phyloP scores from a whole-genome alignment of 1,284 basidiomycete genomes.

The Sporisorium reilianum region DNA sequence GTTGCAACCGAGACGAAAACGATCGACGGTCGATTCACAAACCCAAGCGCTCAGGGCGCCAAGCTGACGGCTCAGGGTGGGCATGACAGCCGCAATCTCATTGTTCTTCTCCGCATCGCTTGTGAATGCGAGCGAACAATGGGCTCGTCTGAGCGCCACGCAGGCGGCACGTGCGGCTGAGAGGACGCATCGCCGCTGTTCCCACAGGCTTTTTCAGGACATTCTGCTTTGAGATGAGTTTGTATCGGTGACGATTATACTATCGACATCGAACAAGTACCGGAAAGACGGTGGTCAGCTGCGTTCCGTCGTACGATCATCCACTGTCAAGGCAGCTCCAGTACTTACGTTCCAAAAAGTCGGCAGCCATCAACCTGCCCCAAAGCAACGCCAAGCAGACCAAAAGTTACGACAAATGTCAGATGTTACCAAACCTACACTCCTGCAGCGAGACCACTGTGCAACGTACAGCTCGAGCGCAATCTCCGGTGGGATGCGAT shows the following conservation, averaged over 20 bases:
- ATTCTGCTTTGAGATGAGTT: too few species aligned
- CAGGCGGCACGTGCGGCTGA: too few species aligned
- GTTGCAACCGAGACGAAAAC: too few species aligned
- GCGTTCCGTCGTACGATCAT: background rate
- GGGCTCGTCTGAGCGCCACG: too few species aligned
- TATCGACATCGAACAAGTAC: background rate
- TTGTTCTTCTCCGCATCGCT: too few species aligned
- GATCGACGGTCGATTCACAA: too few species aligned
- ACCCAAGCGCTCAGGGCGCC: too few species aligned
- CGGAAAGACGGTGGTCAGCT: background rate
- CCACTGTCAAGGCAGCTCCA: too few species aligned
- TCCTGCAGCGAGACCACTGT: conserved; percentile 69
- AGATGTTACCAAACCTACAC: background rate
- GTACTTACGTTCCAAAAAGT: conserved; percentile 60
- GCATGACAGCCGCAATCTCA: too few species aligned
- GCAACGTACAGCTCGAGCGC: conserved; percentile 80
- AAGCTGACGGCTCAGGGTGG: too few species aligned
- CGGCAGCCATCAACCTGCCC: conserved; percentile 61
- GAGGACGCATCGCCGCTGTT: too few species aligned
- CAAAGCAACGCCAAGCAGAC: background rate
- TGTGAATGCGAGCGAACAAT: too few species aligned
- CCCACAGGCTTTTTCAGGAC: background rate
- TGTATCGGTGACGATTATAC: background rate
- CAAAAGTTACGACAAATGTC: background rate
- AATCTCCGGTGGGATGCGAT: conserved; percentile 82